Base-by-base conservation (phyloP, 1,139 yeast genomes). In the Pichia inconspicua region DNA sequence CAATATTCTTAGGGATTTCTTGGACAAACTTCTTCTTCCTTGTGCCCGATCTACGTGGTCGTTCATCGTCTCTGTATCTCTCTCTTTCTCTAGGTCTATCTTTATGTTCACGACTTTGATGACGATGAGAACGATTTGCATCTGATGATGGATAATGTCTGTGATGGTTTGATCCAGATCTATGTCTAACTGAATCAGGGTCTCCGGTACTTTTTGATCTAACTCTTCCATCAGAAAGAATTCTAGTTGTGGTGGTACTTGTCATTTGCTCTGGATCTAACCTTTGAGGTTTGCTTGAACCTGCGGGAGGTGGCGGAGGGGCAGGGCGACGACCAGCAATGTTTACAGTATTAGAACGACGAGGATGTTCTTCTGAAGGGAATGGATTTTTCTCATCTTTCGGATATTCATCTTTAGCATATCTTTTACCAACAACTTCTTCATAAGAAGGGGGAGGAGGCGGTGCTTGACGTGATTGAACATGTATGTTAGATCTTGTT, bases 361-460 rank as follows among this genome's bases (percentile, higher is more conserved):
- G 50, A 22, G 56, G 40, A 14, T 37, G 40, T 8, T 37, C 27
- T 22, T 37, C 40, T 11, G 40, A 27, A 9, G 65, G 63, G 42
- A 64, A 56, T 14, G 65, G 61, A n/a, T 67, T 58, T 30, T 63
- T 56, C 57, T 78, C 78, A 54, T 80, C 84, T 48, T 72, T 68
- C 43, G 82, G 79, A 56, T 75, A 76, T 46, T 75, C 78, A 45
- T 63, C 63, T 47, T 65, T 64, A 12, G 66, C 63, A 31, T 65
- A 64, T 37, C 70, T 73, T 15, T 66, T 63, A n/a, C 80, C 81
- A 1, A 86, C 80, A 19, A 75, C 84, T 58, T 83, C 90, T 55
- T 82, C 87, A 60, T 83, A 82, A 0, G 86, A 71, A 6, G 90
- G 88, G 11, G 63, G 88, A 12, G 63, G 50, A 43, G 53, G 40